A percentile compares a stretch with the other conserved stretches of the same genome.
phyloP scores from a whole-genome alignment of 805 yeast genomes.

The Naumovozyma castellii region DNA sequence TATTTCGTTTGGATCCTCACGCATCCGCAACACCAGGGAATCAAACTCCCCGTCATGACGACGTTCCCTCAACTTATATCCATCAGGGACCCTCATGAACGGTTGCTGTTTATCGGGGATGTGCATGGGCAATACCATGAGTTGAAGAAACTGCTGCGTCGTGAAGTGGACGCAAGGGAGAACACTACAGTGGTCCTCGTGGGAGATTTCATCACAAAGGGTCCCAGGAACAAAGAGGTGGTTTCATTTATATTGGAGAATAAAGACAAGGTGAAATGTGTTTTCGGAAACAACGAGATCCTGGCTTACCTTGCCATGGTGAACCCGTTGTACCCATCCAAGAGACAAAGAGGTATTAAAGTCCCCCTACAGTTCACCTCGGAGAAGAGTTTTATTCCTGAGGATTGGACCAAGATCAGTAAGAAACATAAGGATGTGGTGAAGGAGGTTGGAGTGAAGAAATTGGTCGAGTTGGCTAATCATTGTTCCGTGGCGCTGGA shows the following conservation, averaged over 20 bases:
- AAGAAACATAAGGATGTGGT: conserved; percentile 15
- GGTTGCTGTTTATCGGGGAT: conserved; percentile 74
- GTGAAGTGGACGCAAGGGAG: conserved; percentile 35
- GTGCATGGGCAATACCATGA: conserved; percentile 70
- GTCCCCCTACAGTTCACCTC: conserved; percentile 12
- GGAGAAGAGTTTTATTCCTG: conserved; percentile 11
- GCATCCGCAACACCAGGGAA: background rate
- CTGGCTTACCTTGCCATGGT: conserved; percentile 50
- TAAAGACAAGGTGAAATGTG: conserved; percentile 46
- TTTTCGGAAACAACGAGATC: conserved; percentile 85
- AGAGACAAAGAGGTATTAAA: conserved; percentile 8
- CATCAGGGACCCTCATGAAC: conserved; percentile 10
- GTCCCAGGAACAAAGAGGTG: conserved; percentile 63
- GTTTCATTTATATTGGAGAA: conserved; percentile 53
- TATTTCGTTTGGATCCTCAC: too few species aligned
- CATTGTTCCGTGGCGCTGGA: conserved; percentile 15
- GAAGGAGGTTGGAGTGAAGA: conserved; percentile 13
- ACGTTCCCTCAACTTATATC: conserved; percentile 3
- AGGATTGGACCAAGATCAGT: conserved; percentile 11
- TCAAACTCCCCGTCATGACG: conserved; percentile 2
- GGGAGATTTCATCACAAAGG: conserved; percentile 84
- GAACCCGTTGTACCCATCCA: conserved; percentile 25
- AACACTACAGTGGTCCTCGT: conserved; percentile 44
- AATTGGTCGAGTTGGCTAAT: conserved; percentile 12
- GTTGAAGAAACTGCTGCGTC: conserved; percentile 41